phyloP scores from a whole-genome alignment of 2,329 filamentous ascomycete genomes.

The Ampelomyces quisqualis region DNA sequence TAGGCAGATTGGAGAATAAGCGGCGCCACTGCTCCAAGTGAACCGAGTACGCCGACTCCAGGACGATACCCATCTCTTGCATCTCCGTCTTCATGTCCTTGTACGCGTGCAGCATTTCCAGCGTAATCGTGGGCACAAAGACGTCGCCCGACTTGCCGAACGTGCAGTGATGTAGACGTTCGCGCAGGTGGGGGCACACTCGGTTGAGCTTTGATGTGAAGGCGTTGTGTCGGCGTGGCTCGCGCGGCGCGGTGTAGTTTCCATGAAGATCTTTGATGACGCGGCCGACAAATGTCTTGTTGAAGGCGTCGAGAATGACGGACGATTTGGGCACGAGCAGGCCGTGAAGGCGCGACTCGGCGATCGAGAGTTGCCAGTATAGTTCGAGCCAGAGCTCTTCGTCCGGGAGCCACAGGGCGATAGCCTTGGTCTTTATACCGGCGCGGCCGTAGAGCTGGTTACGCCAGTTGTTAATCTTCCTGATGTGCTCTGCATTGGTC shows the following conservation, averaged over 20 bases:
- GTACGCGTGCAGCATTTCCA: conserved; percentile 11
- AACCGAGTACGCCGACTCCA: conserved; percentile 3
- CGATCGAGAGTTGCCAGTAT: conserved; percentile 19
- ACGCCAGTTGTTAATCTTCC: conserved; percentile 27
- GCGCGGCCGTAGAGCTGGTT: conserved; percentile 27
- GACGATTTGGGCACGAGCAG: conserved; percentile 9
- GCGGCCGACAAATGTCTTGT: conserved; percentile 14
- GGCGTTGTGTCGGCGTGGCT: conserved; percentile 7
- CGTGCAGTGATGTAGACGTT: conserved; percentile 1
- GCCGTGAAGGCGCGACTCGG: conserved; percentile 9
- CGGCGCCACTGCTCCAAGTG: conserved; percentile 8
- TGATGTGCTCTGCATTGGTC: conserved; percentile 17
- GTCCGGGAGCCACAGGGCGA: conserved; percentile 16
- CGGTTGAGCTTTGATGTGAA: conserved; percentile 22
- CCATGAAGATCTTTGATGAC: conserved; percentile 6
- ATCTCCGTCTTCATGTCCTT: conserved; percentile 7
- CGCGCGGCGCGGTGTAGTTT: conserved; percentile 2
- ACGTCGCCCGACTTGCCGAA: conserved; percentile 11
- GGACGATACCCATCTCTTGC: conserved; percentile 3
- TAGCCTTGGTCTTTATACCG: conserved; percentile 16
- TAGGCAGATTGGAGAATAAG: conserved; percentile 5
- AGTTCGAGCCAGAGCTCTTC: conserved; percentile 25
- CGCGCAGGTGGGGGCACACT: conserved; percentile 6
- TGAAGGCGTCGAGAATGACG: conserved; percentile 16
- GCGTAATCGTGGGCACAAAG: conserved; percentile 12